phyloP scores from a whole-genome alignment of 2,329 filamentous ascomycete species.

The Fusarium humuli region DNA sequence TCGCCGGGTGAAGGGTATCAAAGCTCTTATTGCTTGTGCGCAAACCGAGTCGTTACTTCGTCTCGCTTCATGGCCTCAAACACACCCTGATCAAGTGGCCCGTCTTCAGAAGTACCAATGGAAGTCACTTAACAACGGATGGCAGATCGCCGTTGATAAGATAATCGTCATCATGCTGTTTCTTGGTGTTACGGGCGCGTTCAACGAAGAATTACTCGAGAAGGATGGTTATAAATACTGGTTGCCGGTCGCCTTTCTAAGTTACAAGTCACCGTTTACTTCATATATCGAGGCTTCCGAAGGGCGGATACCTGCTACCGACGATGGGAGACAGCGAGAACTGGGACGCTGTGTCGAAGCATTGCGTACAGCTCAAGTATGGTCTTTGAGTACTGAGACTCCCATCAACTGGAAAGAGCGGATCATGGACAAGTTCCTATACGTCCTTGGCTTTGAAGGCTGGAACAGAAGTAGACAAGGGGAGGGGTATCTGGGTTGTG shows the following conservation, averaged over 20 bases:
- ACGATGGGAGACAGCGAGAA: neutral
- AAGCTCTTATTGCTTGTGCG: slow-evolving; percentile 8
- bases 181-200: neutral
- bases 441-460: neutral
- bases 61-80: neutral
- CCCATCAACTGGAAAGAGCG: neutral
- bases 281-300: neutral
- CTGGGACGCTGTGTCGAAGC: neutral
- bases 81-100: neutral
- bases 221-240: neutral
- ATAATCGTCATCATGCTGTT: neutral
- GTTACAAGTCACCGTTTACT: fast-evolving
- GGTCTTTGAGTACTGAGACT: fast-evolving
- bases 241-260: neutral
- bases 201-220: neutral
- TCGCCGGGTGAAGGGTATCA: neutral
- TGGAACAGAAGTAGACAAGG: slow-evolving; percentile 16
- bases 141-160: neutral
- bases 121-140: neutral
- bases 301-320: fast-evolving
- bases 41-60: neutral
- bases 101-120: neutral
- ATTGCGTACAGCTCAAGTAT: neutral
- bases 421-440: neutral
- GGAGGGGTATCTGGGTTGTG: neutral